Conservation (phyloP, 495 filamentous ascomycete genomes). For the Talaromyces adpressus region DNA sequence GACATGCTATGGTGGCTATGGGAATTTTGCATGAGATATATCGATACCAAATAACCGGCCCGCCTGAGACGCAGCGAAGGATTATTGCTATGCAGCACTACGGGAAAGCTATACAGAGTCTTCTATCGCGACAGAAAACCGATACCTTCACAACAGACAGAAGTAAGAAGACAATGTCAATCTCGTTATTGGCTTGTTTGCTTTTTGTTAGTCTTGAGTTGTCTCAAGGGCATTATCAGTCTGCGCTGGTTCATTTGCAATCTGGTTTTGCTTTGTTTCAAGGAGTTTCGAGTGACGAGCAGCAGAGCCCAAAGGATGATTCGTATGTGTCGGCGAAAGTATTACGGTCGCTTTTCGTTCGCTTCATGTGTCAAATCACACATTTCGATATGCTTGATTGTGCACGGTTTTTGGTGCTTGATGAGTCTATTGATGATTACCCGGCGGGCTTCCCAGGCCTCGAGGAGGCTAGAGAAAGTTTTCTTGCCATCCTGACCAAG, state of each 20-base stretch:
- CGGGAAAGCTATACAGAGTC: slow-evolving; percentile 35
- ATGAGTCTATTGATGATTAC: not conserved
- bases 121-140: slow-evolving; percentile 1
- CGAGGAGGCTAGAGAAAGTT: not conserved
- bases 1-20: slow-evolving; percentile 56
- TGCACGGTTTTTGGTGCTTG: slow-evolving; percentile 2
- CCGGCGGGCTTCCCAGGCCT: not conserved
- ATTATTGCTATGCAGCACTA: slow-evolving; percentile 40
- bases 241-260: slow-evolving; percentile 15
- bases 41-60: slow-evolving; percentile 30
- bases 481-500: not conserved
- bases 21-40: slow-evolving; percentile 50
- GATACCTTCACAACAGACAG: not conserved
- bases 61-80: not conserved
- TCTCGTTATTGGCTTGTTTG: slow-evolving; percentile 43
- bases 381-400: slow-evolving; percentile 2
- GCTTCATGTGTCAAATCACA: slow-evolving; percentile 4
- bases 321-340: not conserved
- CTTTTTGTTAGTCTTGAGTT: slow-evolving; percentile 44
- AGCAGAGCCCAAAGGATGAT: not conserved
- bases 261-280: slow-evolving; percentile 17
- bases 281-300: slow-evolving; percentile 1
- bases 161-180: slow-evolving; percentile 4
- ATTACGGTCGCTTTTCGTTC: slow-evolving; percentile 3
- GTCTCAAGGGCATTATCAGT: slow-evolving; percentile 17